Evolutionary conservation across 768 basidiomycete species (phyloP).

Genomic region (Chlorophyllum brunneum): DNA sequence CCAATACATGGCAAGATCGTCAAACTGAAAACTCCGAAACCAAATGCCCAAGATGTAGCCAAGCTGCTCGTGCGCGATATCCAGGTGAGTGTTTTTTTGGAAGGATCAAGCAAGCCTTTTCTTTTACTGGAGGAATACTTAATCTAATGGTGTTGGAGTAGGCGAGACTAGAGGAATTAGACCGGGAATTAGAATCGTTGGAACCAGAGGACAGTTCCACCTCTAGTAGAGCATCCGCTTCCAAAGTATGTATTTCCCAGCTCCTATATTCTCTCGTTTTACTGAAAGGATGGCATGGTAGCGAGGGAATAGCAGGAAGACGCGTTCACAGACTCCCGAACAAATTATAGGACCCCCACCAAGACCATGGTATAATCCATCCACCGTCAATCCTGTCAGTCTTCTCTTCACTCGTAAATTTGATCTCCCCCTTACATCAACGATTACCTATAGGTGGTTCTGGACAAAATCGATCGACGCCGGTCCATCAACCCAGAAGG

Average conservation of each 20-base stretch:
- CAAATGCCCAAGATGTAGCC: slow-evolving; percentile 3
- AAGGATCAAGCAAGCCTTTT: no score
- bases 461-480: slow-evolving; percentile 1
- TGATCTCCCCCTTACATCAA: background rate
- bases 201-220: background rate
- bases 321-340: background rate
- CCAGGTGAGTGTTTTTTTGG: background rate
- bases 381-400: slow-evolving; percentile 5
- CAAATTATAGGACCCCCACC: background rate
- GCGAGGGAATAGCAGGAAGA: no score
- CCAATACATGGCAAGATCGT: slow-evolving; percentile 9
- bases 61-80: slow-evolving; percentile 6
- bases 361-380: slow-evolving; percentile 2
- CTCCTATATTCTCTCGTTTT: background rate
- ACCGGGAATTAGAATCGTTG: slow-evolving; percentile 5
- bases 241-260: background rate
- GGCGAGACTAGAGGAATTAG: slow-evolving; percentile 3
- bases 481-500: slow-evolving; percentile 5
- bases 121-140: background rate
- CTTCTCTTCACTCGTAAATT: background rate
- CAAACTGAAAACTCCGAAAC: slow-evolving; percentile 4
- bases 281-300: no score
- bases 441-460: background rate
- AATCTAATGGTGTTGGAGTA: background rate
- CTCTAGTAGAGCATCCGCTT: background rate